Conservation (phyloP, 768 basidiomycete species). For the Leccinum subgranulosum region DNA sequence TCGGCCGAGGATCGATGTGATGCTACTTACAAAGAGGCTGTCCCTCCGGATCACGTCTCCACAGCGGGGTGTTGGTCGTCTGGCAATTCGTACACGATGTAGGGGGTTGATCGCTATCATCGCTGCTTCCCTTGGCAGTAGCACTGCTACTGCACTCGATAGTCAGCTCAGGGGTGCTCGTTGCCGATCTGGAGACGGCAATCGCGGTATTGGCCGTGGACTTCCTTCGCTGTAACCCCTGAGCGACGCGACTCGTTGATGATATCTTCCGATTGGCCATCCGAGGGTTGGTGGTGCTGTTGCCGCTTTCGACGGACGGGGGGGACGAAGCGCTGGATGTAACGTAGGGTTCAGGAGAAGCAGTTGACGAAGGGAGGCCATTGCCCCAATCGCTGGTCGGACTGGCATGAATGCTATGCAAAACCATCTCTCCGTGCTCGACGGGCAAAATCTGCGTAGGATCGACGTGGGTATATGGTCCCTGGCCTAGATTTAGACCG, state of each 20-base stretch:
- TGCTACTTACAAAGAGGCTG: constrained; percentile 77
- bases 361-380: constrained; percentile 64
- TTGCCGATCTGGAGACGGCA: constrained; percentile 46
- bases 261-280: constrained; percentile 56
- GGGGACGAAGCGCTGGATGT: constrained; percentile 71
- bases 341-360: constrained; percentile 74
- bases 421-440: constrained; percentile 39
- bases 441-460: constrained; percentile 80
- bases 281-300: constrained; percentile 28
- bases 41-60: constrained; percentile 90
- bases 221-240: constrained; percentile 56
- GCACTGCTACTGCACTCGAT: constrained; percentile 29
- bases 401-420: constrained; percentile 62
- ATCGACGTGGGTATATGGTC: constrained; percentile 79
- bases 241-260: constrained; percentile 57
- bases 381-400: constrained; percentile 85
- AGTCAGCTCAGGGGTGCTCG: constrained; percentile 64
- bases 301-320: constrained; percentile 56
- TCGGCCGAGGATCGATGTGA: constrained; percentile 4
- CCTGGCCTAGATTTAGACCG: constrained; percentile 37
- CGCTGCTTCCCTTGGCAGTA: constrained; percentile 43
- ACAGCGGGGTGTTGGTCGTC: constrained; percentile 92
- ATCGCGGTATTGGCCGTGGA: constrained; percentile 27
- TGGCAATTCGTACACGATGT: constrained; percentile 94
- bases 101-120: constrained; percentile 67